phyloP scores from a whole-genome alignment of 345 rosid genomes.

The Brassica nigra region DNA sequence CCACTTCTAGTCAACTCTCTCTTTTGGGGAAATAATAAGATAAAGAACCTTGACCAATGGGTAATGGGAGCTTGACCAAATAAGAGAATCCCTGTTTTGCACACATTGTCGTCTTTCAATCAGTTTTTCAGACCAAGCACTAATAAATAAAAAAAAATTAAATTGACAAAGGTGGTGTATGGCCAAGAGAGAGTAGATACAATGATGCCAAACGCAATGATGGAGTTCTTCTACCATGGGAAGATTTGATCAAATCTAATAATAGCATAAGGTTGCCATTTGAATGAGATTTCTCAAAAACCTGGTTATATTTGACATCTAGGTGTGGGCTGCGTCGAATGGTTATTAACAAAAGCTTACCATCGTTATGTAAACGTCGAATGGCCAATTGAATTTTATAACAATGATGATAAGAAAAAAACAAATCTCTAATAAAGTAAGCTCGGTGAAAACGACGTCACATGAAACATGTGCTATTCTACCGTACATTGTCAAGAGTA shows the following conservation, averaged over 20 bases:
- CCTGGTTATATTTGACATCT: neutral
- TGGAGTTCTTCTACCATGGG: slow-evolving; percentile 1
- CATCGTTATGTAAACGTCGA: neutral
- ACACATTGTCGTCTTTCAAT: slow-evolving; percentile 28
- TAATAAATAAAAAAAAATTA: neutral
- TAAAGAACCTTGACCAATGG: slow-evolving; percentile 22
- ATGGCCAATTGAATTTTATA: neutral
- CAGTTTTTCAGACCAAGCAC: neutral
- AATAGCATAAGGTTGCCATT: neutral
- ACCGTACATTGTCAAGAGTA: neutral
- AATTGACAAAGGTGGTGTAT: neutral
- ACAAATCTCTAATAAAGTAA: neutral
- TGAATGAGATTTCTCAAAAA: slow-evolving; percentile 1
- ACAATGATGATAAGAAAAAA: neutral
- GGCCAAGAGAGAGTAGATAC: slow-evolving; percentile 8
- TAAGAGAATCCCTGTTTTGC: slow-evolving; percentile 14
- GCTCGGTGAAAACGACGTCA: neutral
- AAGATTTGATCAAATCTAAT: slow-evolving; percentile 2
- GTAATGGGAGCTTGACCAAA: slow-evolving; percentile 25
- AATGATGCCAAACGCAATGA: slow-evolving; percentile 7
- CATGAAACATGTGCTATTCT: neutral
- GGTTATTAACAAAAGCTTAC: neutral
- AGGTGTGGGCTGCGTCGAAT: neutral
- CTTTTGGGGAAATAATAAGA: slow-evolving; percentile 25
- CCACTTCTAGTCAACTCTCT: slow-evolving; percentile 25